phyloP scores from a whole-genome alignment of 805 yeast genomes.

The Dipodascopsis uninucleata region DNA sequence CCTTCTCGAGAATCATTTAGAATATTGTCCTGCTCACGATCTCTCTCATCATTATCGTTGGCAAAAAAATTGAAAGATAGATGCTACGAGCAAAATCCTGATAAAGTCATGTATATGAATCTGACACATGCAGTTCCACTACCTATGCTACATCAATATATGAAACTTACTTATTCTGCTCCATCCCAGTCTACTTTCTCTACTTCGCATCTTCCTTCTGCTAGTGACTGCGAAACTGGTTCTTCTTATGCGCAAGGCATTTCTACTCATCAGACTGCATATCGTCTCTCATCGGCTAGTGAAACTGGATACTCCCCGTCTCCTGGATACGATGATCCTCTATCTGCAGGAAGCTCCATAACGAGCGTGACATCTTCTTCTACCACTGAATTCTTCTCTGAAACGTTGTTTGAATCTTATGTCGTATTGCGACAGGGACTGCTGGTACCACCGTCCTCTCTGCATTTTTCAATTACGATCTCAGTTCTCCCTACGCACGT shows the following conservation, averaged over 20 bases:
- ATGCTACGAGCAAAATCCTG: conserved; percentile 3
- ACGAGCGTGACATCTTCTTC: conserved; percentile 1
- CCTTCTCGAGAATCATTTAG: conserved; percentile 9
- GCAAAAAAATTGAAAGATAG: neutral
- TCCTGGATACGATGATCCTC: conserved; percentile 6
- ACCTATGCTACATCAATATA: conserved; percentile 1
- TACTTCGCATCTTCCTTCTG: neutral
- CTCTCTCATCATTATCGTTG: neutral
- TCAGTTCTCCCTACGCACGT: conserved; percentile 30
- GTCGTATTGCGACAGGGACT: conserved; percentile 1
- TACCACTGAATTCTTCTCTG: conserved; percentile 9
- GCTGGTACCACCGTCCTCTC: conserved; percentile 20
- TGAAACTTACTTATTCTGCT: neutral
- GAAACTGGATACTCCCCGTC: no score
- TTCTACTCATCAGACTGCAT: no score
- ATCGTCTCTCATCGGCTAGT: conserved; percentile 3
- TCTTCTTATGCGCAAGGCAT: no score
- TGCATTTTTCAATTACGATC: conserved; percentile 27
- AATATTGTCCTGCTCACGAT: conserved; percentile 2
- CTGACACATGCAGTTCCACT: conserved; percentile 12
- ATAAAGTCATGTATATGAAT: conserved; percentile 1
- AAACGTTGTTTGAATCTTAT: conserved; percentile 15
- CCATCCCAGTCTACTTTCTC: conserved; percentile 1
- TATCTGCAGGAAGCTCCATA: conserved; percentile 15
- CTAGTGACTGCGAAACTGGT: no score